These are phyloP conservation scores for Wickerhamiella sergipiensis DNA, from an alignment of 805 yeast species.

Conservation along the genomic window DNA sequence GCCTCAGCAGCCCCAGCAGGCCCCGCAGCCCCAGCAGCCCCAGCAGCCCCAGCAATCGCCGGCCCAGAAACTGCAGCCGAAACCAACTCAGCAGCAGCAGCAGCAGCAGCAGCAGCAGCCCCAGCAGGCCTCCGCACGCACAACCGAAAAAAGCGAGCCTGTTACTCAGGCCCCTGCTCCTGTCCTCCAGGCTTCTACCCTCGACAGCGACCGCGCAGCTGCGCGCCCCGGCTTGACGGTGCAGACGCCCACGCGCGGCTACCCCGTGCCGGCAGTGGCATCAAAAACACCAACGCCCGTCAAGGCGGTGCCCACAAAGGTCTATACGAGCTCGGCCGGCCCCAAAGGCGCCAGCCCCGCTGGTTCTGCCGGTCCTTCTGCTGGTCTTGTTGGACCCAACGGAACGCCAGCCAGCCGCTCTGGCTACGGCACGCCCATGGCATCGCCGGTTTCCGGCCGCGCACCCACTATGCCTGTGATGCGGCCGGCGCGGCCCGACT, in stretches of 20 bases:
- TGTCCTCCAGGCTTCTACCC: background rate
- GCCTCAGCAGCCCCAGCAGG: background rate
- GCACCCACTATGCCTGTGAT: background rate
- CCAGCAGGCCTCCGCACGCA: background rate
- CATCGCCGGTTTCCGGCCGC: background rate
- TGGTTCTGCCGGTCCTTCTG: too few species aligned
- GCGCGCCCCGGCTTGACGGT: background rate
- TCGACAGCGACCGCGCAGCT: background rate
- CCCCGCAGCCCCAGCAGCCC: slow-evolving; percentile 4
- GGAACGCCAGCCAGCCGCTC: too few species aligned
- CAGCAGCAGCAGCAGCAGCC: background rate
- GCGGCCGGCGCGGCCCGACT: background rate
- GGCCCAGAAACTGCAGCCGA: background rate
- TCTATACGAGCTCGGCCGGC: background rate
- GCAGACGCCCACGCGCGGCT: background rate
- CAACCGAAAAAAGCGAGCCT: background rate
- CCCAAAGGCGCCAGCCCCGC: too few species aligned
- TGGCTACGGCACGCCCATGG: background rate
- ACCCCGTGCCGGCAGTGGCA: background rate
- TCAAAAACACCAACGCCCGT: background rate
- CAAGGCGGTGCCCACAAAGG: background rate
- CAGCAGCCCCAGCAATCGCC: slow-evolving; percentile 2
- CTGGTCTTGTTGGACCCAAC: too few species aligned
- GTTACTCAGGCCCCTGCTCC: background rate
- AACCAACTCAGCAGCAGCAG: background rate